Evolutionary conservation across 345 rosid genomes (phyloP).

Genomic region (Linum trigynum): DNA sequence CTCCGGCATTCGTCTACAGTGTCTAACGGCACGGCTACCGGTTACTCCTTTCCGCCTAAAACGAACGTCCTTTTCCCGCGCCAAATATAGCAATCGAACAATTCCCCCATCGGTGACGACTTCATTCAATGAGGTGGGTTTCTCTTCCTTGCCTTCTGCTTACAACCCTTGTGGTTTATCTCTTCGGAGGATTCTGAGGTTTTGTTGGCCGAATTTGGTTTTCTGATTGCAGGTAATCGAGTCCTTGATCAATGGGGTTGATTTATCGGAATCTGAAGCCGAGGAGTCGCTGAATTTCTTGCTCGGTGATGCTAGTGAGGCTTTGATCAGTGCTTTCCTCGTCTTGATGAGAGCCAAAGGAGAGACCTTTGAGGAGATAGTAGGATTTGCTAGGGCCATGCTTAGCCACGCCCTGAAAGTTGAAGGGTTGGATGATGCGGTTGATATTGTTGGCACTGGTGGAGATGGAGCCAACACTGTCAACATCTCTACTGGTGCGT

Average conservation of each 20-base stretch:
- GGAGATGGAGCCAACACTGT: constrained; percentile 97
- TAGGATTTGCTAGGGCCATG: constrained; percentile 84
- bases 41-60: no score
- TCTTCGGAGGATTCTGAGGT: neutral
- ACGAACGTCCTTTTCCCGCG: no score
- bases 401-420: constrained; percentile 66
- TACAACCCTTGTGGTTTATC: no score
- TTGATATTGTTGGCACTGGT: constrained; percentile 91
- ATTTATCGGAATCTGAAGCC: constrained; percentile 68
- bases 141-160: neutral
- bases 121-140: neutral
- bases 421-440: constrained; percentile 60
- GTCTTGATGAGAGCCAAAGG: constrained; percentile 91
- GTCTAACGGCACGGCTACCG: no score
- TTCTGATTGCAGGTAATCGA: constrained; percentile 42
- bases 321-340: constrained; percentile 73
- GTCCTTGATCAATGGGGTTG: constrained; percentile 48
- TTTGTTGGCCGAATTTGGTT: neutral
- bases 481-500: constrained; percentile 89
- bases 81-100: no score
- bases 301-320: constrained; percentile 53
- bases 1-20: no score
- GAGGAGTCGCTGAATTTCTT: constrained; percentile 60
- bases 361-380: constrained; percentile 89
- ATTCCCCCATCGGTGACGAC: neutral